A percentile compares a stretch with the other conserved stretches of the same genome.
These are phyloP conservation scores for Paraphaeosphaeria minitans DNA, from an alignment of 2,329 filamentous ascomycete genomes.

Conservation along the genomic window DNA sequence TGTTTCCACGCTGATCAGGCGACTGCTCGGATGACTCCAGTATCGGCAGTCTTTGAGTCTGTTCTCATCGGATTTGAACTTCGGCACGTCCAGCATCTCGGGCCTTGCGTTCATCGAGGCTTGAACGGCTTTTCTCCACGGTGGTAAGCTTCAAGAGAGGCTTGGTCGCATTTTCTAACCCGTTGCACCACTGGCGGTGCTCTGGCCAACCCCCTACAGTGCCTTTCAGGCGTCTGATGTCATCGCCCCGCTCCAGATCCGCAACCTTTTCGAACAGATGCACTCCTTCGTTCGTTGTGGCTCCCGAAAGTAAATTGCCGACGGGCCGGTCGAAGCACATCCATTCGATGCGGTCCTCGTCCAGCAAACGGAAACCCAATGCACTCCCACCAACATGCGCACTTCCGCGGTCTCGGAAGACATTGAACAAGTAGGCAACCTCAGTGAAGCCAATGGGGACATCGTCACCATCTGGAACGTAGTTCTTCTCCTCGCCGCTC, in stretches of 20 bases:
- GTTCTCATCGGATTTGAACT: not conserved
- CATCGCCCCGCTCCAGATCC: conserved; percentile 14
- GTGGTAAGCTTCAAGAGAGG: conserved; percentile 32
- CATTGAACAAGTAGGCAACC: conserved; percentile 22
- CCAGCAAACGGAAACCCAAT: conserved; percentile 24
- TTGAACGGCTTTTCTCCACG: conserved; percentile 4
- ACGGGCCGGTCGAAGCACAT: conserved; percentile 24
- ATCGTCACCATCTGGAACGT: conserved; percentile 21
- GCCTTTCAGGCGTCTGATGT: not conserved
- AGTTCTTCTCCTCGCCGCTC: not conserved
- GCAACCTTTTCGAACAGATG: conserved; percentile 31
- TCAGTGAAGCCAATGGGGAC: conserved; percentile 21
- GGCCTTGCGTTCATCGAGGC: not conserved
- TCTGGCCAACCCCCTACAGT: conserved; percentile 20
- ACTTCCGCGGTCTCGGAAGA: conserved; percentile 15
- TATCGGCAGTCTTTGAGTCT: not conserved
- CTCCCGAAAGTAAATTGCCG: conserved; percentile 8
- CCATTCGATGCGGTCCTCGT: conserved; percentile 24
- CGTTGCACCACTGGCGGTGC: conserved; percentile 26
- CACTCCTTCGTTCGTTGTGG: not conserved
- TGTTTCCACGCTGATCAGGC: not conserved
- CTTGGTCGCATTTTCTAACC: conserved; percentile 35
- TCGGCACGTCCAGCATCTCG: not conserved
- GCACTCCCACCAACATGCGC: conserved; percentile 19
- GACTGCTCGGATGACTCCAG: not conserved